Evolutionary conservation across 2,329 filamentous ascomycete genomes (phyloP), one percentile per base, ranked within the genome.

Genomic region (Fusarium sp.): DNA sequence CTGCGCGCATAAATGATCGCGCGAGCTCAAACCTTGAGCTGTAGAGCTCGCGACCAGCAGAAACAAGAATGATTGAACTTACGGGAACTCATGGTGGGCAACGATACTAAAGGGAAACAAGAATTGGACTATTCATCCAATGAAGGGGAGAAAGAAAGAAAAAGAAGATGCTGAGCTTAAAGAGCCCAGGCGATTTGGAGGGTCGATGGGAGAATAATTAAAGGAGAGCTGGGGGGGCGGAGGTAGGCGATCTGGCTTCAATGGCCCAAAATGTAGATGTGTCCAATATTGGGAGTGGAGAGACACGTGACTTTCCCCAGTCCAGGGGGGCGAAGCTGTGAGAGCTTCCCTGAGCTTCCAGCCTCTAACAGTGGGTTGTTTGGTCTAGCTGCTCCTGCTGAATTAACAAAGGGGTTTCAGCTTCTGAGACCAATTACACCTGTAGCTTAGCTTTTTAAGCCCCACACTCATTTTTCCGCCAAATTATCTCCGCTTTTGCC

Each of bases 31-130:
- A 56, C 22, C n/a, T 47, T 22, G 42, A 67, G 54, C 54, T 64
- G 40, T 22, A 44, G 44, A 72, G 70, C 68, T 63, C 47, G 57
- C 71, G 71, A 69, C 66, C 62, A 67, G 34, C 50, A 59, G 30
- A 45, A 54, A 38, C 49, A 24, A 25, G 29, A 40, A 51, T 70
- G 58, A 43, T 38, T 44, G 55, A 51, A 86, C 85, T 87, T 82
- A 87, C 85, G 81, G 78, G 84, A 86, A 84, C 84, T 86, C 85
- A 87, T 87, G 79, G 75, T 85, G 84, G 80, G 79, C 78, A 80
- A 80, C 78, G 75, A 63, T 76, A 63, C 61, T 71, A 63, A 71
- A 72, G 70, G 72, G 76, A 78, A 76, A 77, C 78, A 78, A 77
- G 76, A 78, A 76, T 76, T 79, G 79, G 78, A 79, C 74, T 78